A percentile compares a stretch with the other conserved stretches of the same genome.
phyloP scores from a whole-genome alignment of 2,329 filamentous ascomycete genomes.

The Cladophialophora psammophila region DNA sequence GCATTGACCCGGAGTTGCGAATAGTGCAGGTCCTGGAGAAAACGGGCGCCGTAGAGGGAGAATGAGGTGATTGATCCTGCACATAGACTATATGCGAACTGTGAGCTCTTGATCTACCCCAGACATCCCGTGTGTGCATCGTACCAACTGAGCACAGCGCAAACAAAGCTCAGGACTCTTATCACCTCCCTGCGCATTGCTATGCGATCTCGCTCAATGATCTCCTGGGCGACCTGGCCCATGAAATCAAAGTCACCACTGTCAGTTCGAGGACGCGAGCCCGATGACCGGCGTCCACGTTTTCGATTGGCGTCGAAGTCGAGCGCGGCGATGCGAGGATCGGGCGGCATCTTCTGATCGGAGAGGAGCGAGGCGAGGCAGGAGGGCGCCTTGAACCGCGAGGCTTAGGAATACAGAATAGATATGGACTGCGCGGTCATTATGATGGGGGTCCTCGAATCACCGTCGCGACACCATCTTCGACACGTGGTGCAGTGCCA shows the following conservation, averaged over 20 bases:
- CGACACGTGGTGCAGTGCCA: conserved; percentile 8
- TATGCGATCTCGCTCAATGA: conserved; percentile 64
- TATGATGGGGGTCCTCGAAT: conserved; percentile 5
- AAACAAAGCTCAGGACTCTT: conserved; percentile 65
- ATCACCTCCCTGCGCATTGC: conserved; percentile 61
- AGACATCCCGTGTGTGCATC: not conserved
- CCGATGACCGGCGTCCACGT: conserved; percentile 36
- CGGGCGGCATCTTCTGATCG: conserved; percentile 31
- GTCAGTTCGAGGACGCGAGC: conserved; percentile 39
- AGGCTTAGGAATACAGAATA: conserved; percentile 11
- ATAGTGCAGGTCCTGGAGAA: conserved; percentile 86
- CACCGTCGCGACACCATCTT: conserved; percentile 19
- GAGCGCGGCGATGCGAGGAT: conserved; percentile 51
- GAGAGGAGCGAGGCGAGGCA: not conserved
- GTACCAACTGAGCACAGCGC: conserved; percentile 67
- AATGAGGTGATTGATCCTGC: conserved; percentile 93
- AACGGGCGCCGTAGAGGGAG: conserved; percentile 89
- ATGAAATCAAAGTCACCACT: conserved; percentile 57
- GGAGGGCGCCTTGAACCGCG: not conserved
- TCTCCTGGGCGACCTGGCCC: conserved; percentile 66
- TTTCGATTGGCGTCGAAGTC: conserved; percentile 55
- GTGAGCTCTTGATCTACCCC: not conserved
- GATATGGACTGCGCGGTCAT: conserved; percentile 12
- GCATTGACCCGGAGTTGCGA: conserved; percentile 91
- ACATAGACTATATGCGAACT: conserved; percentile 63